A percentile compares a stretch with the other conserved stretches of the same genome.
phyloP scores from a whole-genome alignment of 73 alveolate genomes.

The Paramecium pentaurelia region DNA sequence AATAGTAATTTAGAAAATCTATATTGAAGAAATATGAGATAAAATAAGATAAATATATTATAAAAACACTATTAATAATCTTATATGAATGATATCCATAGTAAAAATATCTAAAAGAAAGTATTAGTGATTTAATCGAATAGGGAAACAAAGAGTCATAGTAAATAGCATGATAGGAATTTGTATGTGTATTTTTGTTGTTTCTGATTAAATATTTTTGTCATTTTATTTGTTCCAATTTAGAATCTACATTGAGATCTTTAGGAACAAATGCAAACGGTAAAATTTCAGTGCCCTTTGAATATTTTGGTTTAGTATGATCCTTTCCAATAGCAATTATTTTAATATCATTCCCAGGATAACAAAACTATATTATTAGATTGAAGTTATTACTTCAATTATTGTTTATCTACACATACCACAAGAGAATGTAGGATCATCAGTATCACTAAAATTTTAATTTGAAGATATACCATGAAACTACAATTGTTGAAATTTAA shows the following conservation, averaged over 20 bases:
- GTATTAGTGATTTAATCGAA: neutral
- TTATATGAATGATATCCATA: too few species aligned
- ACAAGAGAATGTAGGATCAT: neutral
- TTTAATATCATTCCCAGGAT: neutral
- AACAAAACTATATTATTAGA: neutral
- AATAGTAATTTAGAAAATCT: neutral
- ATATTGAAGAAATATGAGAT: neutral
- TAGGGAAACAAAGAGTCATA: neutral
- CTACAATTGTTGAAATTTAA: neutral
- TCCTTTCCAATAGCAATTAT: neutral
- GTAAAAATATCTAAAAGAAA: too few species aligned
- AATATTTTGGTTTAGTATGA: neutral
- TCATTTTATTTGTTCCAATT: neutral
- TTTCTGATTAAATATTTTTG: neutral
- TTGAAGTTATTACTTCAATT: neutral
- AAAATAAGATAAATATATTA: too few species aligned
- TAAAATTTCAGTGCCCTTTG: neutral
- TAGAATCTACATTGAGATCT: neutral
- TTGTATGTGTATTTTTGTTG: neutral
- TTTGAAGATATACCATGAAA: neutral
- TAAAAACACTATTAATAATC: neutral
- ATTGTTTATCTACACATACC: conserved; percentile 3
- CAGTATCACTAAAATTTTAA: neutral
- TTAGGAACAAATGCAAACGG: neutral
- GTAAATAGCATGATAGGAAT: neutral